Evolutionary conservation across 2,329 filamentous ascomycete species (phyloP).

Genomic region (Pseudogymnoascus sp.): DNA sequence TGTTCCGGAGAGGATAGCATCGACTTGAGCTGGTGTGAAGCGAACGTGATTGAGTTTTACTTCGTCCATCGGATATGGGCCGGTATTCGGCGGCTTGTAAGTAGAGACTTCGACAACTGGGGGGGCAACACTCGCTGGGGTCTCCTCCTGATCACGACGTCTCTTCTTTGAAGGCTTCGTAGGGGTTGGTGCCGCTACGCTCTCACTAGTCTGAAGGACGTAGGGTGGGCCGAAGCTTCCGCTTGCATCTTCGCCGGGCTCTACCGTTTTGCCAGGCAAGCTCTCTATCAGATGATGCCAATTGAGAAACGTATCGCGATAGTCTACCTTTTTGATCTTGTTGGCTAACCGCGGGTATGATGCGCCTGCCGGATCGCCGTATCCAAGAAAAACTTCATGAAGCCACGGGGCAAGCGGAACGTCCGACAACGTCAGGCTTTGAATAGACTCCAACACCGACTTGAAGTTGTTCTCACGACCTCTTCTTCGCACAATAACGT

Average conservation of each 20-base stretch:
- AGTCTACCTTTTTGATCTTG: conserved; percentile 72
- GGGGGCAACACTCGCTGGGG: conserved; percentile 51
- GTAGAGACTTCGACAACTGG: conserved; percentile 76
- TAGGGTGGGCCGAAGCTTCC: conserved; percentile 82
- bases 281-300: conserved; percentile 92
- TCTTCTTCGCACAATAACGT: conserved; percentile 74
- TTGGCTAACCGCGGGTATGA: conserved; percentile 77
- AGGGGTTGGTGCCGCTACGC: conserved; percentile 42
- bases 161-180: conserved; percentile 74
- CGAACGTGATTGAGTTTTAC: conserved; percentile 76
- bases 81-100: conserved; percentile 80
- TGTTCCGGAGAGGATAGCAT: conserved; percentile 87
- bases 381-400: conserved; percentile 95
- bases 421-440: conserved; percentile 74
- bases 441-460: conserved; percentile 84
- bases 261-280: conserved; percentile 77
- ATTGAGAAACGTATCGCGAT: conserved; percentile 87
- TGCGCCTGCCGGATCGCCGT: conserved; percentile 83
- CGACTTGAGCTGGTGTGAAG: conserved; percentile 84
- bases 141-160: conserved; percentile 66
- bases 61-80: conserved; percentile 79
- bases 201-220: conserved; percentile 61
- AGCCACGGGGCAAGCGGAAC: conserved; percentile 84
- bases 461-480: conserved; percentile 97
- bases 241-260: conserved; percentile 63